Conservation (phyloP, 306 rosid species). For the Elaeagnus macrophylla region DNA sequence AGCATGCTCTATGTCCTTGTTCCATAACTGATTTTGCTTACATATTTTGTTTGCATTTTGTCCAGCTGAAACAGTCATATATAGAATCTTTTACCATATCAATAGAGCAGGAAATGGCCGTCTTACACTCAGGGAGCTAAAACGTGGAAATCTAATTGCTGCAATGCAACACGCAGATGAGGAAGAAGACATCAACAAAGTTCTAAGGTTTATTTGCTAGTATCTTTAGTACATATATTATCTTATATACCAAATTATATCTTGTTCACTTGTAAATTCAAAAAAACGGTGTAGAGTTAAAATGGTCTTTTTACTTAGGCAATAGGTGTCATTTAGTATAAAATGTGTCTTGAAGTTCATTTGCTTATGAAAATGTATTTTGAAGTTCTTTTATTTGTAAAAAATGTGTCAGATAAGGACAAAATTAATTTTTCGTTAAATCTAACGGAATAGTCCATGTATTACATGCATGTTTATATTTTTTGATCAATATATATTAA, state of each 20-base stretch:
- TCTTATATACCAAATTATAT: conserved; percentile 1
- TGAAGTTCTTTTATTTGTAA: too few relatives aligned
- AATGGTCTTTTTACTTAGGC: too few relatives aligned
- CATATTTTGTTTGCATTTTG: background rate
- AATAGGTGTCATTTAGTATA: too few relatives aligned
- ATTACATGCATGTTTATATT: too few relatives aligned
- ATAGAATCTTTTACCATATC: conserved; percentile 68
- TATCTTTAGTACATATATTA: background rate
- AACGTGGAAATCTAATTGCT: conserved; percentile 75
- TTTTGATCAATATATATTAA: too few relatives aligned
- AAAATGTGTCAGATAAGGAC: too few relatives aligned
- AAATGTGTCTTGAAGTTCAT: too few relatives aligned
- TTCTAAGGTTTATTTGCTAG: conserved; percentile 40
- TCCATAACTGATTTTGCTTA: conserved; percentile 1
- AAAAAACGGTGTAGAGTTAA: background rate
- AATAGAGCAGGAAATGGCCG: conserved; percentile 75
- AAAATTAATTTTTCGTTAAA: too few relatives aligned
- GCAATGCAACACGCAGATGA: conserved; percentile 88
- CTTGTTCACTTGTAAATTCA: background rate
- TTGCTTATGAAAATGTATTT: too few relatives aligned
- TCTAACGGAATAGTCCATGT: too few relatives aligned
- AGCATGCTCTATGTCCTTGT: background rate
- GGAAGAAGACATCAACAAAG: conserved; percentile 88
- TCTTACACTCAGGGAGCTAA: conserved; percentile 74
- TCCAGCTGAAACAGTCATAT: conserved; percentile 84